Evolutionary conservation across 768 basidiomycete genomes (phyloP).

Genomic region (Suillus clintonianus): DNA sequence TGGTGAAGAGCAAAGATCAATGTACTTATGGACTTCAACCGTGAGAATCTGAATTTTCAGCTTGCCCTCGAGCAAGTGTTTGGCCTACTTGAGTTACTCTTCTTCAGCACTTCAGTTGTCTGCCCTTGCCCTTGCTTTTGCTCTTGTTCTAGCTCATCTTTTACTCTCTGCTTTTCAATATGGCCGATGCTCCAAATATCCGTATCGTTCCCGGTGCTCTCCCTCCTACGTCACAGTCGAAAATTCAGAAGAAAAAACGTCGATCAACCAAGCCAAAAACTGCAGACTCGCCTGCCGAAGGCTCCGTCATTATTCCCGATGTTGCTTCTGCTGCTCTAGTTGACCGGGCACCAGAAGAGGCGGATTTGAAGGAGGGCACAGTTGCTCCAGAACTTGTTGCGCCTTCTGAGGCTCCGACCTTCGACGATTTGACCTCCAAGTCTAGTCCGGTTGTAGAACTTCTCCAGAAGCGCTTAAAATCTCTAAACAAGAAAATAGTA

Average conservation of each 20-base stretch:
- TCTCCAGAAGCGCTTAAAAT: conserved; percentile 75
- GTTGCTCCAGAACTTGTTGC: conserved; percentile 49
- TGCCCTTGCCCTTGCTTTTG: neutral
- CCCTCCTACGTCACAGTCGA: conserved; percentile 57
- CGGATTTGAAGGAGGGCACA: conserved; percentile 48
- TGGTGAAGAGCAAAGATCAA: neutral
- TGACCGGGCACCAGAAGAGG: conserved; percentile 52
- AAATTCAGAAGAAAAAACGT: conserved; percentile 70
- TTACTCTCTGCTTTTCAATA: conserved; percentile 16
- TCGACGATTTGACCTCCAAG: conserved; percentile 51
- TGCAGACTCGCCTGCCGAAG: conserved; percentile 47
- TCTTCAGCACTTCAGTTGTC: neutral
- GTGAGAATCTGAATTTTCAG: conserved; percentile 13
- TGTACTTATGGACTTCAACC: neutral
- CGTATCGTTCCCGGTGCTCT: conserved; percentile 81
- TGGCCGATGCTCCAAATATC: conserved; percentile 38
- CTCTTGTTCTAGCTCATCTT: conserved; percentile 6
- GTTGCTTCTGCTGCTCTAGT: conserved; percentile 44
- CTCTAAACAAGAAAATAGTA: conserved; percentile 84
- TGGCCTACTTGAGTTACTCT: neutral
- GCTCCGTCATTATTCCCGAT: conserved; percentile 43
- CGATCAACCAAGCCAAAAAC: conserved; percentile 50
- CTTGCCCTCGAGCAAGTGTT: conserved; percentile 5
- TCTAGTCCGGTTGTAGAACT: conserved; percentile 76
- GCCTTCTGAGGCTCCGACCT: conserved; percentile 39